phyloP scores from a whole-genome alignment of 148 eudicot genomes.

The Amaranthus hypochondriacus region DNA sequence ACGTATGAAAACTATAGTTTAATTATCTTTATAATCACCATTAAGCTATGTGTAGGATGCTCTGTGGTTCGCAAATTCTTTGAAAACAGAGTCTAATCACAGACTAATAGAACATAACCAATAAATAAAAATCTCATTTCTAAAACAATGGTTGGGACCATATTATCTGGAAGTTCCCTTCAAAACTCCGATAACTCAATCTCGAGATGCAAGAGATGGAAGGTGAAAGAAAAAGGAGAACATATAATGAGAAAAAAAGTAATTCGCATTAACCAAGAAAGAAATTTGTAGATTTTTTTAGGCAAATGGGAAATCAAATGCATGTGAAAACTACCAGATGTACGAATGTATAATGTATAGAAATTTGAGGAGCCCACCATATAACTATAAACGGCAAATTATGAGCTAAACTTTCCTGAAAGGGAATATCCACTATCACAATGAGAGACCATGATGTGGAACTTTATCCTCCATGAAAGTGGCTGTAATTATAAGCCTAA shows the following conservation, averaged over 20 bases:
- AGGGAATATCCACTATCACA: conserved; percentile 25
- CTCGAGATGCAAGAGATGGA: conserved; percentile 47
- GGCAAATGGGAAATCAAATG: conserved; percentile 25
- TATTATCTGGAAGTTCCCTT: conserved; percentile 23
- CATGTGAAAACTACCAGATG: conserved; percentile 27
- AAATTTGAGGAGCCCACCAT: conserved; percentile 15
- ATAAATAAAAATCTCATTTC: conserved; percentile 3
- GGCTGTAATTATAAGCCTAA: conserved; percentile 29
- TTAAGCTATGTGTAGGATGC: conserved; percentile 35
- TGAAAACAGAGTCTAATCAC: conserved; percentile 26
- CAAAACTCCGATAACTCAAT: conserved; percentile 18
- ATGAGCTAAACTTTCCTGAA: conserved; percentile 18
- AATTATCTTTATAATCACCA: conserved; percentile 20
- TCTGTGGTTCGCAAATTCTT: conserved; percentile 27
- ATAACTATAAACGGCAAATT: conserved; percentile 21
- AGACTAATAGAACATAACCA: conserved; percentile 28
- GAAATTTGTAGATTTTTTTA: conserved; percentile 22
- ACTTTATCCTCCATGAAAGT: conserved; percentile 23
- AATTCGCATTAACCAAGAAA: conserved; percentile 23
- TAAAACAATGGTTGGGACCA: not conserved
- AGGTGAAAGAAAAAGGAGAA: conserved; percentile 21
- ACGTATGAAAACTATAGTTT: conserved; percentile 16
- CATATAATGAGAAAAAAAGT: not conserved
- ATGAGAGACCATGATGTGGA: conserved; percentile 17
- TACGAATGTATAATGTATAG: conserved; percentile 6